These are phyloP conservation scores for Apiospora malaysiana DNA, from an alignment of 2,329 filamentous ascomycete genomes.

Conservation along the genomic window DNA sequence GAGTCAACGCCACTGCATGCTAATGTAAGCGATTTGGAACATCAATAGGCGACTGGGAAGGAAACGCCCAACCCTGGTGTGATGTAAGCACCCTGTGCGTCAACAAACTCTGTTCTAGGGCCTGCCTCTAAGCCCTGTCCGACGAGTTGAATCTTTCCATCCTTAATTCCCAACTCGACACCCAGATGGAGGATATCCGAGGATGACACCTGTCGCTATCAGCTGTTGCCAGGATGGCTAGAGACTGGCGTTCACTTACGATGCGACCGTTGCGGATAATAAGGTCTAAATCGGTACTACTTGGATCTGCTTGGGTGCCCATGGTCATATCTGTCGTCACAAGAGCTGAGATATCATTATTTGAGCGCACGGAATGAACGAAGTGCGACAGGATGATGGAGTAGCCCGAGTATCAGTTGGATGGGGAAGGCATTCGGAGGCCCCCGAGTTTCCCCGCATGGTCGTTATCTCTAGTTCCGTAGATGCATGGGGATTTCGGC, in stretches of 20 bases:
- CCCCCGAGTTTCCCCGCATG: conserved; percentile 10
- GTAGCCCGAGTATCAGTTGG: background rate
- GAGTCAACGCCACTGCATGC: conserved; percentile 47
- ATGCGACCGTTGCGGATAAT: background rate
- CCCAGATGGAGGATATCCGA: conserved; percentile 44
- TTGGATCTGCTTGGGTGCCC: background rate
- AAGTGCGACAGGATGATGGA: background rate
- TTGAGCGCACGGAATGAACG: background rate
- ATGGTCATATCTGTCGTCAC: background rate
- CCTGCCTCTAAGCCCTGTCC: conserved; percentile 42
- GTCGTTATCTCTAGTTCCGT: conserved; percentile 27
- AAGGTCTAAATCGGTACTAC: background rate
- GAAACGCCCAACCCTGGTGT: conserved; percentile 38
- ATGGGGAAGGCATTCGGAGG: background rate
- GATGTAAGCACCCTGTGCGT: conserved; percentile 50
- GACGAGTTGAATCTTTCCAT: conserved; percentile 48
- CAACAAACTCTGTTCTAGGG: conserved; percentile 41
- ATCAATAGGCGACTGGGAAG: too few species aligned
- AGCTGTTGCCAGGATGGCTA: background rate
- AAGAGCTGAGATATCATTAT: fast-evolving
- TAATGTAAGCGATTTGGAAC: background rate
- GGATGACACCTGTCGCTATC: conserved; percentile 41
- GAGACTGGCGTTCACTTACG: background rate
- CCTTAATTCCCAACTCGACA: conserved; percentile 48
- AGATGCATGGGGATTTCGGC: conserved; percentile 36